Evolutionary conservation across 2,329 filamentous ascomycete species (phyloP), one percentile per base, ranked within the genome.

Genomic region (Fusarium phyllophilum): DNA sequence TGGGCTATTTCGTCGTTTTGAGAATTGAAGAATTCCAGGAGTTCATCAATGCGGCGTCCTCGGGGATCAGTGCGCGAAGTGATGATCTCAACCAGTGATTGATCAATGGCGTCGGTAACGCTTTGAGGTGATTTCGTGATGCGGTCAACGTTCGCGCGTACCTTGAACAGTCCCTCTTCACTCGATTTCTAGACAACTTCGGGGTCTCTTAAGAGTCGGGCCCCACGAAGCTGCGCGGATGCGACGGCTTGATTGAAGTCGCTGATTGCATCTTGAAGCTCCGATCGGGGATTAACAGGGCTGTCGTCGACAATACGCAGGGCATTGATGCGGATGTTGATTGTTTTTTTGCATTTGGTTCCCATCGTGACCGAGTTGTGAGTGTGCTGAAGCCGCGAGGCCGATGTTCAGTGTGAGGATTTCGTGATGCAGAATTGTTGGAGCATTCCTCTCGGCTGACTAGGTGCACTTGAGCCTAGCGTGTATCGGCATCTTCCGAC

Each of bases 101-200:
- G 14, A 42, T 42, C 41, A 42, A 7, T 42, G 13, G 22, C 3
- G 22, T 22, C 14, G 17, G 39, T n/a, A 11, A 42, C 22, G 39
- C 3, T 42, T 1, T 42, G 39, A 5, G 6, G 3, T n/a, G 39
- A n/a, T 42, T n/a, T 15, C 6, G 22, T 42, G 22, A n/a, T 42
- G 1, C 39, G 39, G 22, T 7, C n/a, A 14, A 42, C 39, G 14
- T 6, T 42, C 0, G 13, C 9, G 2, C 13, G 39, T n/a, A 42
- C 6, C 13, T 42, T 11, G 22, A 42, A n/a, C 14, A n/a, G 6
- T n/a, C 11, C 22, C 0, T 15, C 22, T n/a, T 42, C 22, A 9
- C 22, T 42, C 1, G 39, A 22, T n/a, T 15, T 11, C 3, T 42
- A 42, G 14, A 42, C 6, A 1, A 11, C 39, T 0, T 7, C 0